Evolutionary conservation across 2,329 filamentous ascomycete genomes (phyloP).

Genomic region (Aspergillus sergii): DNA sequence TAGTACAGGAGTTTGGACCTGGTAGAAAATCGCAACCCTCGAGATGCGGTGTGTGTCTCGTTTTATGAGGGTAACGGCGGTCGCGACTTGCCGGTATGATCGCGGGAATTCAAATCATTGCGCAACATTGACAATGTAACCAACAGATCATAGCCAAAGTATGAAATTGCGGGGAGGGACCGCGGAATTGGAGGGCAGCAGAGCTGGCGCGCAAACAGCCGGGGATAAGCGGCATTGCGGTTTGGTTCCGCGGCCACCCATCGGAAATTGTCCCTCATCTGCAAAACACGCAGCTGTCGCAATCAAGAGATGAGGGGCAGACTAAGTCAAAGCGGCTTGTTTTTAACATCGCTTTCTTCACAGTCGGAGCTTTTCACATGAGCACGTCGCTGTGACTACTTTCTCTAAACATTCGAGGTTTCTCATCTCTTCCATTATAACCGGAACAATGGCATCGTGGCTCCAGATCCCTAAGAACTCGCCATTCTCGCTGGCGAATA

Average conservation of each 20-base stretch:
- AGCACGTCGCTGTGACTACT: background rate
- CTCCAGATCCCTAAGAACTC: constrained; percentile 61
- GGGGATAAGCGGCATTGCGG: constrained; percentile 22
- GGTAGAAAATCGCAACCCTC: background rate
- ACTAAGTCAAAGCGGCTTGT: background rate
- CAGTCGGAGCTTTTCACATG: background rate
- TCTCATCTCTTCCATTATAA: constrained; percentile 1
- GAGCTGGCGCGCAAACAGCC: constrained; percentile 17
- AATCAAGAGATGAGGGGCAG: constrained; percentile 2
- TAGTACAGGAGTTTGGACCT: background rate
- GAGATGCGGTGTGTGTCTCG: background rate
- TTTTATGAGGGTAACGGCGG: constrained; percentile 3
- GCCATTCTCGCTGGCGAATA: constrained; percentile 76
- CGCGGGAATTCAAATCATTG: constrained; percentile 8
- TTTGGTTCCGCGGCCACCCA: constrained; percentile 9
- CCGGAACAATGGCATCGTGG: constrained; percentile 55
- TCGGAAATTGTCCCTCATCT: constrained; percentile 6
- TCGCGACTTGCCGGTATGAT: background rate
- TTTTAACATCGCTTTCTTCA: constrained; percentile 10
- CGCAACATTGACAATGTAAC: background rate
- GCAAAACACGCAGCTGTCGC: background rate
- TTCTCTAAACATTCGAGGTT: background rate
- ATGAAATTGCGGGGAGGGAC: background rate
- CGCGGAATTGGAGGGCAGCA: constrained; percentile 9
- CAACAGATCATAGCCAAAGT: background rate